Evolutionary conservation across 208 protist species (phyloP).

Genomic region (Acanthamoeba pearcei): DNA sequence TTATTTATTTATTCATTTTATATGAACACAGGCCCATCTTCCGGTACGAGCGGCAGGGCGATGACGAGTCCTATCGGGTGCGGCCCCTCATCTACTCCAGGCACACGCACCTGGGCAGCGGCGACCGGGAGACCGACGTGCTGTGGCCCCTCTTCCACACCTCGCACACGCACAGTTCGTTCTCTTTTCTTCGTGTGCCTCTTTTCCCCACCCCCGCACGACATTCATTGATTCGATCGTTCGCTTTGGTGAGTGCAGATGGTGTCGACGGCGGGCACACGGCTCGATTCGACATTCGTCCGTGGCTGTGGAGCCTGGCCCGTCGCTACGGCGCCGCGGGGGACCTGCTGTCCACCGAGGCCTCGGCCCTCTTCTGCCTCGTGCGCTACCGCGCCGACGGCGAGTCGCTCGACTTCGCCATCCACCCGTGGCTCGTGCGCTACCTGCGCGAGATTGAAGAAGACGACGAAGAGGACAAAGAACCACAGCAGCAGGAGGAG

Average conservation of each 20-base stretch:
- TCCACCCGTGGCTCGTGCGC: conserved; percentile 26
- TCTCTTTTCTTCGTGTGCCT: too few species aligned
- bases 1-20: neutral
- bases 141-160: conserved; percentile 17
- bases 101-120: neutral
- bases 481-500: neutral
- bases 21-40: conserved; percentile 15
- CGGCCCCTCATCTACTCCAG: neutral
- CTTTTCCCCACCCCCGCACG: neutral
- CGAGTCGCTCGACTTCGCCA: neutral
- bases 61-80: neutral
- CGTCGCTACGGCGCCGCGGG: conserved; percentile 35
- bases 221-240: neutral
- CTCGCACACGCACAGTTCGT: neutral
- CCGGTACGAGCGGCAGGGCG: conserved; percentile 35
- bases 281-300: conserved; percentile 2
- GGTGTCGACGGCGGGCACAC: neutral
- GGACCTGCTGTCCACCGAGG: neutral
- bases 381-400: conserved; percentile 24
- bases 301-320: conserved; percentile 44
- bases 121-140: conserved; percentile 39
- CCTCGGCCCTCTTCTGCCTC: conserved; percentile 45
- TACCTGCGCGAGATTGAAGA: conserved; percentile 27
- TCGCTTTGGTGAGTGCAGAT: neutral
- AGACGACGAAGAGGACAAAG: neutral